Evolutionary conservation across 169 alveolate species (phyloP), one percentile per base, ranked within the genome.

Genomic region (Plasmodium berghei): DNA sequence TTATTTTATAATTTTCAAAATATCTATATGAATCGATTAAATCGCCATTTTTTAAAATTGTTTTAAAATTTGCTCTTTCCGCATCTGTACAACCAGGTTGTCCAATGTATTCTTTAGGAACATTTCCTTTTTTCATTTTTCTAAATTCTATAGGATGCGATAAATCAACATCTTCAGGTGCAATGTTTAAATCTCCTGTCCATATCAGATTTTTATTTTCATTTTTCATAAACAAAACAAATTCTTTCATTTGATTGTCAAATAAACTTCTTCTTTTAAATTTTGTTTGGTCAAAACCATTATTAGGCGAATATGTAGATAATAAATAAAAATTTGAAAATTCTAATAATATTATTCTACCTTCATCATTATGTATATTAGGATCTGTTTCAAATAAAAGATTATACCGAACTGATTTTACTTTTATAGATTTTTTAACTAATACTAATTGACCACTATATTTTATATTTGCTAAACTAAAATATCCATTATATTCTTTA

Each of bases 81-180:
- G 69, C 67, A 59, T 83, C 90, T 6, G 90, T 83, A 71, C 90
- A 83, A 1, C 90, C 90, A 5, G 90, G 90, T 54, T 83, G 90
- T 1, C 90, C 90, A 12, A 83, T 52, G 59, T 34, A 69, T 49
- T 83, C 90, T 54, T 83, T 83, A 6, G 85, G 90, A 5, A 83
- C 90, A 54, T 83, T 66, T n/a, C 85, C 85, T 54, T 83, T 83
- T 67, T 67, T 83, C 85, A 83, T 83, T 66, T 49, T 83, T 67
- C 90, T n/a, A 26, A 83, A 83, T 20, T 83, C 90, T 18, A 61
- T 73, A 9, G 90, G 90, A 59, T 83, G 90, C 1, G 90, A 83
- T 26, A 83, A 52, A 28, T 83, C 90, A 0, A 67, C 67, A 56
- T 83, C 90, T 67, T 83, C 90, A 22, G 90, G 90, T 14, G 90